Evolutionary conservation across 164 flowering plant genomes (phyloP).

Genomic region (Warburgia ugandensis): DNA sequence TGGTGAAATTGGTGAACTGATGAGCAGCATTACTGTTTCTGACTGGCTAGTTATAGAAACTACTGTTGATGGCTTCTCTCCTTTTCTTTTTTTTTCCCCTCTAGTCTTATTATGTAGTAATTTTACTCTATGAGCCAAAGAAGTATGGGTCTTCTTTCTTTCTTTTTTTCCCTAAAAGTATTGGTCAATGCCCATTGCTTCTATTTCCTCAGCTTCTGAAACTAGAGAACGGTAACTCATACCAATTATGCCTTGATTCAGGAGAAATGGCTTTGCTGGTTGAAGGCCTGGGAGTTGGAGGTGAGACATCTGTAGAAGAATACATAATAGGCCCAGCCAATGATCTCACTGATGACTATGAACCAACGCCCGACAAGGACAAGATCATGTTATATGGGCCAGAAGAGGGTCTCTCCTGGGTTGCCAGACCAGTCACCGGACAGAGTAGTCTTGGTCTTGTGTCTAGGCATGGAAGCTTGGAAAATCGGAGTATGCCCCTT

Average conservation of each 20-base stretch:
- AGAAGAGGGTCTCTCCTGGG: conserved; percentile 76
- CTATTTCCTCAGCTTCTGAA: no score
- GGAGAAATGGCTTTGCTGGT: conserved; percentile 95
- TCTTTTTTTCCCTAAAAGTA: no score
- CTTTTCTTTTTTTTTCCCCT: no score
- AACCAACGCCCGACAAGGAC: conserved; percentile 32
- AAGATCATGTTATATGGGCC: conserved; percentile 71
- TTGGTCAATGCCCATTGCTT: no score
- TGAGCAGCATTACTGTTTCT: no score
- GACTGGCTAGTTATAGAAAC: no score
- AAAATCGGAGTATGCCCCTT: conserved; percentile 43
- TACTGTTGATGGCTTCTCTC: no score
- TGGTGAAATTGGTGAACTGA: no score
- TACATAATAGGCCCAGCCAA: conserved; percentile 70
- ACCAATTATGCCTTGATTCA: conserved; percentile 18
- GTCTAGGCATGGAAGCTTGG: conserved; percentile 78
- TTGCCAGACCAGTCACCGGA: conserved; percentile 77
- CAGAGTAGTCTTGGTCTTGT: conserved; percentile 54
- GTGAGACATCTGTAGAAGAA: conserved; percentile 78
- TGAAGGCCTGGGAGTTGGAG: conserved; percentile 90
- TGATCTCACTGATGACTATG: conserved; percentile 48
- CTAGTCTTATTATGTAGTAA: no score
- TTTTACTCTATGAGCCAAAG: no score
- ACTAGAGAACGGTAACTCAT: no score
- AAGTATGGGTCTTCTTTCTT: no score